phyloP scores from a whole-genome alignment of 805 yeast genomes.

The Candida pini region DNA sequence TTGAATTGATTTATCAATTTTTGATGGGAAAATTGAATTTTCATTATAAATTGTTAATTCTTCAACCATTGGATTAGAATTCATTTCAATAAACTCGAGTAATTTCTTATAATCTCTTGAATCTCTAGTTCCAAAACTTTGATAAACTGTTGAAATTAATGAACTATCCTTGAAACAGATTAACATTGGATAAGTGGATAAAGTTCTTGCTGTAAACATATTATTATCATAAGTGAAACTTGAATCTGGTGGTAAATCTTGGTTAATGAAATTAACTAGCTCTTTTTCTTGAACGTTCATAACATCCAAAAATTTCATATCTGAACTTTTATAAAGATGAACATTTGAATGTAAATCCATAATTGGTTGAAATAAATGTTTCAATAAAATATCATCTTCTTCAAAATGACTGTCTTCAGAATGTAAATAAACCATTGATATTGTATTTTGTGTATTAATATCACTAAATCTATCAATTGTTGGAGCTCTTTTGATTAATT shows the following conservation, averaged over 20 bases:
- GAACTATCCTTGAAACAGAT: slow-evolving; percentile 55
- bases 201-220: slow-evolving; percentile 43
- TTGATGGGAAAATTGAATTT: slow-evolving; percentile 32
- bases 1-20: slow-evolving; percentile 15
- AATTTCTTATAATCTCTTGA: slow-evolving; percentile 46
- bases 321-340: slow-evolving; percentile 47
- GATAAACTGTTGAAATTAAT: slow-evolving; percentile 46
- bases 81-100: slow-evolving; percentile 42
- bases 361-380: slow-evolving; percentile 54
- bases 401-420: slow-evolving; percentile 44
- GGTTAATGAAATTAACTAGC: slow-evolving; percentile 39
- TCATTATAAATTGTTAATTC: slow-evolving; percentile 41
- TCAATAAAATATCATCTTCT: slow-evolving; percentile 61
- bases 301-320: slow-evolving; percentile 33
- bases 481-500: slow-evolving; percentile 6
- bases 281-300: slow-evolving; percentile 36
- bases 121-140: slow-evolving; percentile 60
- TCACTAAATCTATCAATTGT: slow-evolving; percentile 17
- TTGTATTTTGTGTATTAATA: slow-evolving; percentile 32
- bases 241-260: slow-evolving; percentile 19
- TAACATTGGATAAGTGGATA: slow-evolving; percentile 59
- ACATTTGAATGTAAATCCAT: slow-evolving; percentile 53
- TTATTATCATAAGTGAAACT: slow-evolving; percentile 36
- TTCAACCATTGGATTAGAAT: slow-evolving; percentile 46
- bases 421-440: slow-evolving; percentile 50